Evolutionary conservation across 768 basidiomycete genomes (phyloP), one percentile per base, ranked within the genome.

Genomic region (Steccherinum ochraceum): DNA sequence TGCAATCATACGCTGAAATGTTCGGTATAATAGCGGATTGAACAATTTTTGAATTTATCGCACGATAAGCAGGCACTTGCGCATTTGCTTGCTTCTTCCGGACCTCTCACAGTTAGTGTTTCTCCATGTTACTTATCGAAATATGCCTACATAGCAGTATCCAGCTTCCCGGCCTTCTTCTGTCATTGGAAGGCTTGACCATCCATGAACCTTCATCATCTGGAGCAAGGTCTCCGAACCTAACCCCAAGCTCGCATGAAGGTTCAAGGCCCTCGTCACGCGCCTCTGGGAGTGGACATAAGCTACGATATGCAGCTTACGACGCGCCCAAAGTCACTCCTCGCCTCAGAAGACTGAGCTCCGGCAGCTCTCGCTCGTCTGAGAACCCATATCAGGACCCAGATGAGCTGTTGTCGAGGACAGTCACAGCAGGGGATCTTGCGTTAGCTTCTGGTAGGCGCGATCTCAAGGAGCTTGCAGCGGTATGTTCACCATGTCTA

Each of bases 111-210:
- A 18, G 30, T 24, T 12, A 26, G 18, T 3, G 40, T n/a, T n/a
- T n/a, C n/a, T n/a, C n/a, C n/a, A n/a, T n/a, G n/a, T n/a, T n/a
- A n/a, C n/a, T n/a, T n/a, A n/a, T n/a, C n/a, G n/a, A n/a, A n/a
- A n/a, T n/a, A n/a, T n/a, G n/a, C n/a, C n/a, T n/a, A n/a, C n/a
- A n/a, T n/a, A n/a, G n/a, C n/a, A n/a, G n/a, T n/a, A n/a, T n/a
- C n/a, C n/a, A 90, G 89, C 76, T 90, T 41, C 89, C 88, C 19
- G 87, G 86, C 56, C 85, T 89, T 52, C 63, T 84, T 40, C 54
- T 64, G 24, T 73, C 81, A 3, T 63, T 89, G 35, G 72, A 77
- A 40, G 57, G 52, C 12, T 16, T 35, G 16, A 35, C 7, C 30
- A 35, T 35, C 30, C 30, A 35, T 35, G 30, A 35, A 35, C 30